phyloP scores from a whole-genome alignment of 1,139 yeast genomes.

The Scheffersomyces titani region DNA sequence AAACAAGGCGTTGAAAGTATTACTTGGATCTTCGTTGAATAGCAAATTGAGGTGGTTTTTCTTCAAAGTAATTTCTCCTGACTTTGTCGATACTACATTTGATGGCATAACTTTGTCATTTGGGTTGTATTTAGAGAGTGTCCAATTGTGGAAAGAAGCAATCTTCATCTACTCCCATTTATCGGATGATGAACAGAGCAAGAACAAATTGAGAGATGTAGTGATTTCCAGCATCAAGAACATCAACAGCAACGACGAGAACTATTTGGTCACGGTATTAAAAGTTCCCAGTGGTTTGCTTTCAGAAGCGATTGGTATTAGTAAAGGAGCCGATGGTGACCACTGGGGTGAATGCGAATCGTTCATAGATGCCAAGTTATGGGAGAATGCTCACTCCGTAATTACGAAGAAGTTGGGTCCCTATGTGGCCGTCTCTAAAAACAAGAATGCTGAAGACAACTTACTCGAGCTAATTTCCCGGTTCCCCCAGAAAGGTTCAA shows the following conservation, averaged over 20 bases:
- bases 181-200: constrained; percentile 40
- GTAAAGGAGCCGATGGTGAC: constrained; percentile 43
- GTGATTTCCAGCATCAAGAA: constrained; percentile 49
- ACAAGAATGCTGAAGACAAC: constrained; percentile 28
- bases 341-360: constrained; percentile 62
- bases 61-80: constrained; percentile 39
- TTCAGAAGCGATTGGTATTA: constrained; percentile 54
- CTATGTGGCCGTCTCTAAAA: constrained; percentile 50
- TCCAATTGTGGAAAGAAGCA: constrained; percentile 60
- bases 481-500: constrained; percentile 47
- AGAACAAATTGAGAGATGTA: constrained; percentile 41
- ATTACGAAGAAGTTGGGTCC: constrained; percentile 70
- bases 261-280: constrained; percentile 33
- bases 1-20: constrained; percentile 7
- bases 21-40: constrained; percentile 15
- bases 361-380: constrained; percentile 60
- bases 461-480: constrained; percentile 35
- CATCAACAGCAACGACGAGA: constrained; percentile 36
- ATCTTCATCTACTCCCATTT: constrained; percentile 61
- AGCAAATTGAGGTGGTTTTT: constrained; percentile 57
- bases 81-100: constrained; percentile 2
- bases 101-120: constrained; percentile 51
- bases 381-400: constrained; percentile 64
- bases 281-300: constrained; percentile 49
- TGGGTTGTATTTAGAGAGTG: constrained; percentile 52